Base-by-base conservation (phyloP, 1,284 basidiomycete species). In the Apiotrichum sp. region DNA sequence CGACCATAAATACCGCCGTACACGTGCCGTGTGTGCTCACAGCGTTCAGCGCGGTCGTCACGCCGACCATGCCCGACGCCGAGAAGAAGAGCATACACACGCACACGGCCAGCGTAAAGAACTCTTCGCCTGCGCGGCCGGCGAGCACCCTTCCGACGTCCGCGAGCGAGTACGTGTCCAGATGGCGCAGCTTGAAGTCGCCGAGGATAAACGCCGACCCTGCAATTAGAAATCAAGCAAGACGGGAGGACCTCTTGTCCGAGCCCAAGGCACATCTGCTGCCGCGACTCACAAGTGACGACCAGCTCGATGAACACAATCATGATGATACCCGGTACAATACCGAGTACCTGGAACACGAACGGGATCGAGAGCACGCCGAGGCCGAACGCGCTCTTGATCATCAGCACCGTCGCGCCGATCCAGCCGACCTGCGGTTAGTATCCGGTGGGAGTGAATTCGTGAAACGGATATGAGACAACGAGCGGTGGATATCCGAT, bases 381-480 rank as follows among this genome's bases (percentile, higher is more conserved):
- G 66, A 83, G 82, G 63, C 80, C 81, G 49, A 84, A 81, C 34
- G 83, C 82, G 61, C 82, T 80, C 46, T 81, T 80, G 56, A 83
- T 82, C 82, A 84, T 83, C 40, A 83, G 69, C 46, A 82, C 65
- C 31, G 75, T 72, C 1, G 65, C 57, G 42, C 58, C 59, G 11
- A 57, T 40, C 50, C 55, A 55, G 1, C 59, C 59, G 35, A 61
- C 53, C 57, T 59, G 50, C 6, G 22, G 50, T 58, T 31, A 58
- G 57, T 36, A 36, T n/a, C n/a, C n/a, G n/a, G n/a, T n/a, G n/a
- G n/a, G n/a, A n/a, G n/a, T n/a, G n/a, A n/a, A n/a, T n/a, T n/a
- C n/a, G n/a, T n/a, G n/a, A n/a, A n/a, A n/a, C n/a, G n/a, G n/a
- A n/a, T n/a, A n/a, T n/a, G n/a, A n/a, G n/a, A n/a, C n/a, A n/a